A percentile compares a stretch with the other conserved stretches of the same genome.
phyloP scores from a whole-genome alignment of 2,329 filamentous ascomycete species.

The Alternaria incomplexa region DNA sequence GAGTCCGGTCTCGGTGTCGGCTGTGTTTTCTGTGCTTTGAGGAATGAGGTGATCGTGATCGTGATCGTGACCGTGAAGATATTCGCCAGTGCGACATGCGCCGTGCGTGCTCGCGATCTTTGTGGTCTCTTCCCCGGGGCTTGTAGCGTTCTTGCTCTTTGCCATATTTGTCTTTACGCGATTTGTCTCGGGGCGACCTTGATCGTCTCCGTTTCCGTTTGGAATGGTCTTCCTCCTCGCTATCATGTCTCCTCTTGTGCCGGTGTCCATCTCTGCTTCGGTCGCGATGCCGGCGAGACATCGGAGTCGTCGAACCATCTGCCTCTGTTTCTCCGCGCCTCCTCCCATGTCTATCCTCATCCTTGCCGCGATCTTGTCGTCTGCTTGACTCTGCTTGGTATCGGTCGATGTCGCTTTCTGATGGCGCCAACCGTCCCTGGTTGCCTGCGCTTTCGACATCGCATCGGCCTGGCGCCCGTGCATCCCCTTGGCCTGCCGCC shows the following conservation, averaged over 20 bases:
- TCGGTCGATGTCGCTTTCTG: constrained; percentile 21
- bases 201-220: constrained; percentile 22
- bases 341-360: constrained; percentile 16
- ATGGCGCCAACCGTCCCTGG: constrained; percentile 28
- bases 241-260: constrained; percentile 20
- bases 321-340: constrained; percentile 13
- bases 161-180: constrained; percentile 8
- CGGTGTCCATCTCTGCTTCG: constrained; percentile 19
- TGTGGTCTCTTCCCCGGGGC: constrained; percentile 13
- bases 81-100: constrained; percentile 26
- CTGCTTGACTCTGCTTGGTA: constrained; percentile 22
- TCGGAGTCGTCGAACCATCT: neutral
- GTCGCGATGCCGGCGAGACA: constrained; percentile 13
- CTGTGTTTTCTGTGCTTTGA: constrained; percentile 15
- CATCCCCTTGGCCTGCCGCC: constrained; percentile 14
- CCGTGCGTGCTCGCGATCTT: constrained; percentile 16
- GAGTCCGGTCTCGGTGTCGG: constrained; percentile 15
- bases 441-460: constrained; percentile 17
- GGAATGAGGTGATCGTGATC: constrained; percentile 23
- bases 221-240: constrained; percentile 18
- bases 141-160: constrained; percentile 14
- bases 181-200: constrained; percentile 19
- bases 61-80: constrained; percentile 24
- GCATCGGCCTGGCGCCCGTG: neutral
- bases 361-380: constrained; percentile 21